These are phyloP conservation scores for Aegilops tauschii DNA, from an alignment of 176 grass and related monocot species.

Conservation along the genomic window DNA sequence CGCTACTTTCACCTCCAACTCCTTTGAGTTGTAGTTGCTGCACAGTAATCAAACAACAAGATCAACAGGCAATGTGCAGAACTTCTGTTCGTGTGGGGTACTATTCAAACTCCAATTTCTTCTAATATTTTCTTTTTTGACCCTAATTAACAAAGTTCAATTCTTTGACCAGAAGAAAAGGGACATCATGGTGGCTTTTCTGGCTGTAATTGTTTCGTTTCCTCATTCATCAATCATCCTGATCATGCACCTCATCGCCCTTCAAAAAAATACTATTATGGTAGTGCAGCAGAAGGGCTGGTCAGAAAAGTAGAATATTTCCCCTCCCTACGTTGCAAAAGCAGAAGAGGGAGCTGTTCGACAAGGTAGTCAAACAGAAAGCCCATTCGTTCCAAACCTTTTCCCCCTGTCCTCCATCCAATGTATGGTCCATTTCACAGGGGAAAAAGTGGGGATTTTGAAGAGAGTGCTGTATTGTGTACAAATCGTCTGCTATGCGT, in stretches of 20 bases:
- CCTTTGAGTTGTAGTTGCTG: not conserved
- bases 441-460: too few species aligned
- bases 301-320: constrained; percentile 38
- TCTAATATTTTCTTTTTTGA: not conserved
- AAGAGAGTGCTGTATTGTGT: too few species aligned
- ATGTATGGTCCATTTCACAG: constrained; percentile 32
- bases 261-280: not conserved
- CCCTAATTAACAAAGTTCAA: not conserved
- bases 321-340: constrained; percentile 3
- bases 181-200: constrained; percentile 40
- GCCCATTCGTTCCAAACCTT: constrained; percentile 35
- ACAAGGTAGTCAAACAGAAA: constrained; percentile 52
- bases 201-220: constrained; percentile 24
- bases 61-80: not conserved
- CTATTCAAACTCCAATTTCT: not conserved
- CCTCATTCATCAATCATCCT: constrained; percentile 48
- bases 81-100: not conserved
- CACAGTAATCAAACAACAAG: not conserved
- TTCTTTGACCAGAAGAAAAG: constrained; percentile 35
- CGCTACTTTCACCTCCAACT: not conserved
- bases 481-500: too few species aligned
- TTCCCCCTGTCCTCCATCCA: not conserved
- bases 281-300: not conserved
- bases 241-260: not conserved
- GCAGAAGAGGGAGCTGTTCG: constrained; percentile 28